Base-by-base conservation (phyloP, 768 basidiomycete species). In the Filobasidium wieringae region DNA sequence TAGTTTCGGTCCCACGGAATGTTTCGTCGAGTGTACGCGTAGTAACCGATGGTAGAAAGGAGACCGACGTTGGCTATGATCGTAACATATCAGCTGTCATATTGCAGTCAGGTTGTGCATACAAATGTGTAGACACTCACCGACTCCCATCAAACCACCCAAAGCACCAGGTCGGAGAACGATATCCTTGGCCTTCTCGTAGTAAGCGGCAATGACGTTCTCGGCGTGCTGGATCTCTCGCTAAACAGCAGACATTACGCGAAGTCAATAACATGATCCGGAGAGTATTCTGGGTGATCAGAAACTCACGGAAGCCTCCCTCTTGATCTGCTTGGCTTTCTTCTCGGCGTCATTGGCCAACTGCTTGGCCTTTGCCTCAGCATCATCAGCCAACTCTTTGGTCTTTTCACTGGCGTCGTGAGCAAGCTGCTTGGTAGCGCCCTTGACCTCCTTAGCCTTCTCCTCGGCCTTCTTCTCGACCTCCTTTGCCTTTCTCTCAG, bases 61-160 rank as follows among this genome's bases (percentile, higher is more conserved):
- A 87, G 72, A 19, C 86, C 86, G 62, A 87, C 74, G 71, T 88
- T 88, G 49, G 85, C 85, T 86, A n/a, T n/a, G n/a, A n/a, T n/a
- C 57, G 2, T 30, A 49, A 0, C 51, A 39, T 27, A 26, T 24
- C 26, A 26, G 24, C 19, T 15, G 57, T 43, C 24, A 60, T 34
- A 24, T 27, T n/a, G 14, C 17, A 40, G 22, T 8, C 40, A 2
- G 53, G 22, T 15, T 58, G 27, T 29, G 22, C 52, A 8, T 7
- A 76, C 80, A 17, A 62, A 85, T 86, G 78, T 43, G n/a, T n/a
- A n/a, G n/a, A n/a, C n/a, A n/a, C n/a, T n/a, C n/a, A n/a, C n/a
- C n/a, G n/a, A 87, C 68, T 40, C 85, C 85, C 60, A 87, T 64
- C 29, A 87, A 74, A 40, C 87, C 86, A 27, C 87, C 84, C 9